Evolutionary conservation across 306 rosid species (phyloP).

Genomic region (Malus sieversii): DNA sequence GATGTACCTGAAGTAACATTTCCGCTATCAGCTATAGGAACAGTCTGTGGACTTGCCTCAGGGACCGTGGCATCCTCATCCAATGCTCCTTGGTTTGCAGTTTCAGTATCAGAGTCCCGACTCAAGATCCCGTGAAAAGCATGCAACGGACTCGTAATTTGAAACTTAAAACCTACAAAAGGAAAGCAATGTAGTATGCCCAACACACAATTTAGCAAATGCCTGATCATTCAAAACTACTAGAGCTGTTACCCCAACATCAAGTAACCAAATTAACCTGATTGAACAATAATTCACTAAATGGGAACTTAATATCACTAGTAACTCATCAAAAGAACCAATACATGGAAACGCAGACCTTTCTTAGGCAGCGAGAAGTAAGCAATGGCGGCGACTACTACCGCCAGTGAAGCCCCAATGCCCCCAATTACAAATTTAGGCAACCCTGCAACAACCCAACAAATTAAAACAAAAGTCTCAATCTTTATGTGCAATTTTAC

Average conservation of each 20-base stretch:
- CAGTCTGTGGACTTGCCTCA: constrained; percentile 28
- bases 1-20: constrained; percentile 33
- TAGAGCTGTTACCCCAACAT: neutral
- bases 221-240: neutral
- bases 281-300: neutral
- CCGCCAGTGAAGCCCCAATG: constrained; percentile 51
- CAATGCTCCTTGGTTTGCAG: constrained; percentile 17
- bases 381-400: constrained; percentile 45
- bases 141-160: constrained; percentile 36
- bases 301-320: neutral
- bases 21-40: constrained; percentile 10
- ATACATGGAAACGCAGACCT: constrained; percentile 32
- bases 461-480: neutral
- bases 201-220: neutral
- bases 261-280: neutral
- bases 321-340: neutral
- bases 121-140: constrained; percentile 33
- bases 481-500: neutral
- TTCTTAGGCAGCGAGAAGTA: constrained; percentile 39
- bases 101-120: constrained; percentile 6
- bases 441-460: constrained; percentile 27
- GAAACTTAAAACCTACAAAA: constrained; percentile 48
- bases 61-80: constrained; percentile 13
- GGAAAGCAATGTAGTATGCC: neutral
- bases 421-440: constrained; percentile 34